phyloP scores from a whole-genome alignment of 805 yeast species.

The Wickerhamiella vanderwaltii region DNA sequence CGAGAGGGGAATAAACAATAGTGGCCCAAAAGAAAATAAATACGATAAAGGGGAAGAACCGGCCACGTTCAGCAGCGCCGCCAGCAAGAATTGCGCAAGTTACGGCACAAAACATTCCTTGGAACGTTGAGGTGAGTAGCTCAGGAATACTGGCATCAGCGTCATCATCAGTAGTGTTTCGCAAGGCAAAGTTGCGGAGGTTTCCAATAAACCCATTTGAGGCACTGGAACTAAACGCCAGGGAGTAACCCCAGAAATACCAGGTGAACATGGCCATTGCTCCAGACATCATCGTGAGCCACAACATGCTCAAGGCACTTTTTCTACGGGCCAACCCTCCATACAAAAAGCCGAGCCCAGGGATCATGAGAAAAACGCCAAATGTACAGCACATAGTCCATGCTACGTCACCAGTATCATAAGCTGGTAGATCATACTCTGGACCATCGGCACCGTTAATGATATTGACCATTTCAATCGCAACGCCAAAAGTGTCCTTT shows the following conservation, averaged over 20 bases:
- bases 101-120: slow-evolving; percentile 85
- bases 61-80: slow-evolving; percentile 85
- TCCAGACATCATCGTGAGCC: slow-evolving; percentile 64
- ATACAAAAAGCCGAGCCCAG: slow-evolving; percentile 86
- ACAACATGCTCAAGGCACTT: slow-evolving; percentile 75
- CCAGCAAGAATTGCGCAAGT: slow-evolving; percentile 87
- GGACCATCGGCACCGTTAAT: slow-evolving; percentile 7
- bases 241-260: slow-evolving; percentile 97
- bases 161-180: slow-evolving; percentile 45
- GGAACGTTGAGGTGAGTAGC: slow-evolving; percentile 72
- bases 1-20: slow-evolving; percentile 85
- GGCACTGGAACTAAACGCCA: slow-evolving; percentile 74
- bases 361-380: slow-evolving; percentile 81
- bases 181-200: slow-evolving; percentile 68
- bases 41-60: slow-evolving; percentile 72
- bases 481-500: neutral
- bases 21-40: slow-evolving; percentile 84
- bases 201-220: slow-evolving; percentile 81
- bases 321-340: slow-evolving; percentile 85
- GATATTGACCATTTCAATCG: slow-evolving; percentile 2
- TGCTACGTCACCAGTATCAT: slow-evolving; percentile 31
- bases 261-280: slow-evolving; percentile 74
- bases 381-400: slow-evolving; percentile 29
- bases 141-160: slow-evolving; percentile 53
- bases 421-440: slow-evolving; percentile 16